These are phyloP conservation scores for Eremomyces bilateralis DNA, from an alignment of 495 filamentous ascomycete species.

Conservation along the genomic window DNA sequence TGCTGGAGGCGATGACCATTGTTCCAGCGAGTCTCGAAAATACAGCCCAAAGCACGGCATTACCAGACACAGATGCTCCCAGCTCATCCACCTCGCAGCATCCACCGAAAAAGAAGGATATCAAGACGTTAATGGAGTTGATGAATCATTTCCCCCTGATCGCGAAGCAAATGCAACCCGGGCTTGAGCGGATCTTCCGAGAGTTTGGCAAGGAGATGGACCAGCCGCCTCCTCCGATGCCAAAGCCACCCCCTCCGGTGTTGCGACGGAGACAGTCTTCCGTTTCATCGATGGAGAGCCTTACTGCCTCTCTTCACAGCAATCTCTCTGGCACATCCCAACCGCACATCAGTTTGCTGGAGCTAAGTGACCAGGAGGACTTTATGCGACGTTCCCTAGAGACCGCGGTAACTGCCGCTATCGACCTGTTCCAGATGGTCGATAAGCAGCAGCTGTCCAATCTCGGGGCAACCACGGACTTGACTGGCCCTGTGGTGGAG, in stretches of 20 bases:
- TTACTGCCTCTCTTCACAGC: conserved; percentile 11
- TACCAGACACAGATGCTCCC: no score
- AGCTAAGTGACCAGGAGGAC: conserved; percentile 69
- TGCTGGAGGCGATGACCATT: conserved; percentile 41
- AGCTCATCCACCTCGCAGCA: conserved; percentile 11
- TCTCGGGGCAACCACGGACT: conserved; percentile 75
- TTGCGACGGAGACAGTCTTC: conserved; percentile 1
- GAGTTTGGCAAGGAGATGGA: conserved; percentile 75
- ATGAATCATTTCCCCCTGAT: conserved; percentile 91
- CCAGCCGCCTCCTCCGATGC: conserved; percentile 59
- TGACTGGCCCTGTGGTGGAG: conserved; percentile 83
- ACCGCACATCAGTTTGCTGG: conserved; percentile 12
- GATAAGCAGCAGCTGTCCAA: conserved; percentile 89
- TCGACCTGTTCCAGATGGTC: conserved; percentile 85
- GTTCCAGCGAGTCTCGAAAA: conserved; percentile 13
- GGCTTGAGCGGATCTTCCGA: conserved; percentile 71
- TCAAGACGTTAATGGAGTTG: conserved; percentile 76
- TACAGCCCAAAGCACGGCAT: conserved; percentile 2
- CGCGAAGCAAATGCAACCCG: conserved; percentile 85
- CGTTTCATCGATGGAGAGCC: conserved; percentile 12
- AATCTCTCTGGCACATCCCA: conserved; percentile 10
- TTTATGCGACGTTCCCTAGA: conserved; percentile 69
- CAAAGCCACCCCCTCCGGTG: conserved; percentile 25
- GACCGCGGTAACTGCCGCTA: conserved; percentile 76
- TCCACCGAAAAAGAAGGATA: conserved; percentile 70